These are phyloP conservation scores for Ophiostoma sp. DNA, from an alignment of 2,329 filamentous ascomycete species.

Conservation along the genomic window DNA sequence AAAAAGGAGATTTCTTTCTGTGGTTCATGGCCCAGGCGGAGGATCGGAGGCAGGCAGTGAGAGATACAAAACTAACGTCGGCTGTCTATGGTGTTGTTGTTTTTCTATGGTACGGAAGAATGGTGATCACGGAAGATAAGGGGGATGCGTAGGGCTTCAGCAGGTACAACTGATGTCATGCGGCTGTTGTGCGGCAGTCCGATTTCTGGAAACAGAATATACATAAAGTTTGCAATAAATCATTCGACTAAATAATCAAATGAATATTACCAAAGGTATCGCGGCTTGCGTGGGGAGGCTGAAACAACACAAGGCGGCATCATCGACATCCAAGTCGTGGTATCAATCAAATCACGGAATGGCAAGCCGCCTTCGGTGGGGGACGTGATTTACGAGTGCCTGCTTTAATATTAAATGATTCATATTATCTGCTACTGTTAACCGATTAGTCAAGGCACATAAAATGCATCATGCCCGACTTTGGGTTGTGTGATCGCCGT, in stretches of 20 bases:
- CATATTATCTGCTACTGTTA: not conserved
- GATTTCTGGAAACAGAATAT: not conserved
- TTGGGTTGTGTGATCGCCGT: not conserved
- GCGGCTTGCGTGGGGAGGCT: not conserved
- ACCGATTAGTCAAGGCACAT: not conserved
- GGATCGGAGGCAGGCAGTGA: not conserved
- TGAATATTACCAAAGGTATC: not conserved
- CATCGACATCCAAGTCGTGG: not conserved
- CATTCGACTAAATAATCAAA: not conserved
- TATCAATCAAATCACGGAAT: not conserved
- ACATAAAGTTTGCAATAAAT: too few relatives aligned
- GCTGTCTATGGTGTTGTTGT: too few relatives aligned
- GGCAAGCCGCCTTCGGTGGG: not conserved
- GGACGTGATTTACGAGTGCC: not conserved
- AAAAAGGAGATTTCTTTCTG: not conserved
- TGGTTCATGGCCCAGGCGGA: not conserved
- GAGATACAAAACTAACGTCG: not conserved
- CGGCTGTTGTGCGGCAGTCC: not conserved
- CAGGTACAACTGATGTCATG: not conserved
- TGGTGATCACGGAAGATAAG: not conserved
- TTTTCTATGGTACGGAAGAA: not conserved
- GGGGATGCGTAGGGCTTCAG: not conserved
- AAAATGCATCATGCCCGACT: not conserved
- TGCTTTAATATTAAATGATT: not conserved
- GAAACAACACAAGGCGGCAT: not conserved